Evolutionary conservation across 2,329 filamentous ascomycete genomes (phyloP).

Genomic region (Beauveria rudraprayagi): DNA sequence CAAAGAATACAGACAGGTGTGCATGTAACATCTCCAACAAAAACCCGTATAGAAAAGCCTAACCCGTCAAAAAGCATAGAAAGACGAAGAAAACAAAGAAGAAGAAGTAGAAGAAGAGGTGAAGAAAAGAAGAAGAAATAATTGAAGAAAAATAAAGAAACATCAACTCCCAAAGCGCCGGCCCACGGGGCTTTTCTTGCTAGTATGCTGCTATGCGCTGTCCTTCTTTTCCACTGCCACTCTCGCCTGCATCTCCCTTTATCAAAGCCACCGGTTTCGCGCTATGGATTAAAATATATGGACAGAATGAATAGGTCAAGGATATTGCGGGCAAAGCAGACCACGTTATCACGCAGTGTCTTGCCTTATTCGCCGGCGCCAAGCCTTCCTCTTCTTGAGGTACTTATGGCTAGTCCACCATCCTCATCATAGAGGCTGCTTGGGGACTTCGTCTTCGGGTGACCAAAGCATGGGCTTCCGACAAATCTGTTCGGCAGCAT

Average conservation of each 20-base stretch:
- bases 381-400: not conserved
- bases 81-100: not conserved
- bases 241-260: not conserved
- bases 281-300: conserved; percentile 2
- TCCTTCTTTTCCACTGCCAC: not conserved
- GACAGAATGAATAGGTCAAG: not conserved
- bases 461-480: conserved; percentile 22
- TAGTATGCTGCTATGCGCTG: not conserved
- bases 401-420: not conserved
- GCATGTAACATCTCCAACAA: not conserved
- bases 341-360: not conserved
- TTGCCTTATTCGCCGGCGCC: not conserved
- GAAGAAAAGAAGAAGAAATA: not conserved
- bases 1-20: not conserved
- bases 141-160: not conserved
- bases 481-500: conserved; percentile 45
- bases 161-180: conserved; percentile 2
- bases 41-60: not conserved
- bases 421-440: not conserved
- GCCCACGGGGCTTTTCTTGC: not conserved
- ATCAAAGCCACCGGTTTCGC: not conserved
- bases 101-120: not conserved
- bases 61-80: not conserved
- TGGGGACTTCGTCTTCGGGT: conserved; percentile 11
- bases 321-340: not conserved